A percentile compares a stretch with the other conserved stretches of the same genome.
phyloP scores from a whole-genome alignment of 805 yeast genomes.

The fission yeast (Schizosaccharomyces pombe) region DNA sequence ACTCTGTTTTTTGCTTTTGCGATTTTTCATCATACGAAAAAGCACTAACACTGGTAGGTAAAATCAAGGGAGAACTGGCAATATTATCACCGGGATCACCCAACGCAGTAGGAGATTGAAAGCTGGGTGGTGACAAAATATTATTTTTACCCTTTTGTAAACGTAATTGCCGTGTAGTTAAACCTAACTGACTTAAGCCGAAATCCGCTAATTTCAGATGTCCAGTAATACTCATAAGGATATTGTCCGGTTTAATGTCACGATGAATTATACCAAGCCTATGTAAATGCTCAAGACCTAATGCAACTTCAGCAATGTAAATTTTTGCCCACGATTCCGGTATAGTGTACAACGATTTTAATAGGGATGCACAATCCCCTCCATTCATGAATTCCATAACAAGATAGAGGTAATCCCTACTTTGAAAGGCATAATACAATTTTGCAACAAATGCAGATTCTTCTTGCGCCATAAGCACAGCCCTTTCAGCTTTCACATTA shows the following conservation, averaged over 20 bases:
- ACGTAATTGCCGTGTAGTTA: constrained; percentile 32
- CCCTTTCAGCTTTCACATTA: constrained; percentile 83
- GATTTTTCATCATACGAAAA: neutral
- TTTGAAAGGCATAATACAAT: constrained; percentile 69
- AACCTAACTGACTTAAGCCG: constrained; percentile 63
- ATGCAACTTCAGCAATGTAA: constrained; percentile 72
- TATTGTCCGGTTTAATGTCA: constrained; percentile 85
- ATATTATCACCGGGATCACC: neutral
- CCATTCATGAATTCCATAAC: constrained; percentile 95
- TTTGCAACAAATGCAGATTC: constrained; percentile 85
- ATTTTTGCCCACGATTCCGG: constrained; percentile 64
- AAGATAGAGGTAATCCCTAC: constrained; percentile 58
- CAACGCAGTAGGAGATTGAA: neutral
- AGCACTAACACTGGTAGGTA: neutral
- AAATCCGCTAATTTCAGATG: constrained; percentile 87
- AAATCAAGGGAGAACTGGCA: neutral
- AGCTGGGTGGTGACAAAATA: neutral
- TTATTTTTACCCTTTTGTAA: neutral
- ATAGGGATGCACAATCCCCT: constrained; percentile 77
- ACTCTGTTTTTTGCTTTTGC: too few relatives aligned
- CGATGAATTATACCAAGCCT: constrained; percentile 66
- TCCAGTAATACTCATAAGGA: constrained; percentile 64
- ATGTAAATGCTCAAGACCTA: constrained; percentile 79
- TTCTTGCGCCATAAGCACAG: constrained; percentile 73
- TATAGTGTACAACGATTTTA: constrained; percentile 54